Conservation (phyloP, 768 basidiomycete species). For the Termitomyces sp. region DNA sequence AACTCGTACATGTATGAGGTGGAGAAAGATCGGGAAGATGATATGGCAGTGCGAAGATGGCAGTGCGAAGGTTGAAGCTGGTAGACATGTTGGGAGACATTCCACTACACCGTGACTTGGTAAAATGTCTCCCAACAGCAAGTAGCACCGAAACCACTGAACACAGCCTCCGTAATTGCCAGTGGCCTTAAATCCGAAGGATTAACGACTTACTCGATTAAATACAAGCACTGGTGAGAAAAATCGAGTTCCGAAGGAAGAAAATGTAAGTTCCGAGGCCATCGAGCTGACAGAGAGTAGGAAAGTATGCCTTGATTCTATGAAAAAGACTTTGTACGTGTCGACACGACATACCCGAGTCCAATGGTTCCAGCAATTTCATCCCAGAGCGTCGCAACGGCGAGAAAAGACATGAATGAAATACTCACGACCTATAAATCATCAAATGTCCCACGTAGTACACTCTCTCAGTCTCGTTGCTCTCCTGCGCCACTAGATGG, state of each 20-base stretch:
- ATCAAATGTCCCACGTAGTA: slow-evolving; percentile 23
- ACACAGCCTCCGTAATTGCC: slow-evolving; percentile 40
- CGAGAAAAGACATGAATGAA: no score
- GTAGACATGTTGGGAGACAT: no score
- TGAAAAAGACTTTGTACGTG: slow-evolving; percentile 16
- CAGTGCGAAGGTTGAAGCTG: slow-evolving; percentile 48
- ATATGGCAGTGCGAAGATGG: slow-evolving; percentile 51
- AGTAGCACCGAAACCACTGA: slow-evolving; percentile 46
- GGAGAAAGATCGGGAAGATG: slow-evolving; percentile 42
- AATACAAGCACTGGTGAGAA: slow-evolving; percentile 58
- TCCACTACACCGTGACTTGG: no score
- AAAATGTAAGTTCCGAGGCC: slow-evolving; percentile 60
- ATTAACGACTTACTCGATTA: slow-evolving; percentile 36
- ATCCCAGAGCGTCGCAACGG: slow-evolving; percentile 9
- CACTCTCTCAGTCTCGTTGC: slow-evolving; percentile 22
- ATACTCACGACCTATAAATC: slow-evolving; percentile 18
- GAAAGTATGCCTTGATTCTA: background rate
- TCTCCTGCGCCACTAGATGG: slow-evolving; percentile 10
- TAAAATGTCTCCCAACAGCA: no score
- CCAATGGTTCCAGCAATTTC: slow-evolving; percentile 55
- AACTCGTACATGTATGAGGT: slow-evolving; percentile 28
- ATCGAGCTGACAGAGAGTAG: slow-evolving; percentile 43
- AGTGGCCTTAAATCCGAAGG: background rate
- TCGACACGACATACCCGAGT: slow-evolving; percentile 55
- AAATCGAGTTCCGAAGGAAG: slow-evolving; percentile 42